phyloP scores from a whole-genome alignment of 75 land plant genomes.

The Ceratopteris richardii region DNA sequence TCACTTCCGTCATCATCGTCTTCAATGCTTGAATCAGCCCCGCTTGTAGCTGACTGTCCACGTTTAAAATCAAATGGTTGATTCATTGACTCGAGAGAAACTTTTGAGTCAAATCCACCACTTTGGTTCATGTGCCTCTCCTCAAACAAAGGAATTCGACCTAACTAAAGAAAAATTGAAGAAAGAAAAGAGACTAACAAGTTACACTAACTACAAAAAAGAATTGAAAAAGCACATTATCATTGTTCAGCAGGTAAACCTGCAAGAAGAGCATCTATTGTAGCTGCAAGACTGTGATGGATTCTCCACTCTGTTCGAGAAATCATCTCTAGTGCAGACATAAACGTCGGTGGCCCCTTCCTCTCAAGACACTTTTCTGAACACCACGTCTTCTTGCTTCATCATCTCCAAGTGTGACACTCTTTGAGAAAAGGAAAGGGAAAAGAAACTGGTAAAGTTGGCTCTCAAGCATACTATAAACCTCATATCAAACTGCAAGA shows the following conservation, averaged over 20 bases:
- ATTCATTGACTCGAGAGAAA: not conserved
- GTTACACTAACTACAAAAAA: no score
- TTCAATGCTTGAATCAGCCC: conserved; percentile 8
- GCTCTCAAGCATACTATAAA: not conserved
- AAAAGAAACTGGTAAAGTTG: not conserved
- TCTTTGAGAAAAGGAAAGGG: conserved; percentile 45
- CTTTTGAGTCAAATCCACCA: conserved; percentile 11
- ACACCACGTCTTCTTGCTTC: conserved; percentile 90
- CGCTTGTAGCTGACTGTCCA: conserved; percentile 1
- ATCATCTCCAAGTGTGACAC: conserved; percentile 98
- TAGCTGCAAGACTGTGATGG: conserved; percentile 84
- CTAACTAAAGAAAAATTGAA: conserved; percentile 21
- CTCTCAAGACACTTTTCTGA: conserved; percentile 95
- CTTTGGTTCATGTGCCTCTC: conserved; percentile 52
- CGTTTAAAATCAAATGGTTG: not conserved
- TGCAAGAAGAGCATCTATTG: conserved; percentile 93
- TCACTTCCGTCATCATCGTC: conserved; percentile 24
- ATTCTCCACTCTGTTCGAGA: conserved; percentile 86
- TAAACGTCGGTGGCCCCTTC: conserved; percentile 89
- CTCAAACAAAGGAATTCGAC: conserved; percentile 72
- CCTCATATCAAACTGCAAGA: no score
- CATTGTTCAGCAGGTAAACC: conserved; percentile 44
- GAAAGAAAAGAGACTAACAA: no score
- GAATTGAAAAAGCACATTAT: no score
- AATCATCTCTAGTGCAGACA: conserved; percentile 85